Conservation (phyloP, 78 protist genomes). For the Tieghemostelium lacteum region DNA sequence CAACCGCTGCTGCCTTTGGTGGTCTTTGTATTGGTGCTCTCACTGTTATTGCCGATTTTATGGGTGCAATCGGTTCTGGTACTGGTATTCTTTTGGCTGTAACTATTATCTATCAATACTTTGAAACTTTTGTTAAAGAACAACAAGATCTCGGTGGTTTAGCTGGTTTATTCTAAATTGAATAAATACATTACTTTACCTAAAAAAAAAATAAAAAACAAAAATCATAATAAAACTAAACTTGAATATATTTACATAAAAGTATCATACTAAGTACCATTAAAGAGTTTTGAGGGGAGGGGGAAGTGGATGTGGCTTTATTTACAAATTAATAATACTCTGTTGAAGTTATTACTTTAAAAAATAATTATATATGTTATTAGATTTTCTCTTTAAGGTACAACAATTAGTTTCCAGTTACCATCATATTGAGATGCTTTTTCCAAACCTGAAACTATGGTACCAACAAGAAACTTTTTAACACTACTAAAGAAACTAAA, state of each 20-base stretch:
- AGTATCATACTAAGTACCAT: not conserved
- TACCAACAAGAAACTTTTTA: constrained; percentile 29
- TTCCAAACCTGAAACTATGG: constrained; percentile 37
- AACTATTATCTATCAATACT: constrained; percentile 98
- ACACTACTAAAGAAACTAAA: constrained; percentile 34
- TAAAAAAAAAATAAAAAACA: constrained; percentile 1
- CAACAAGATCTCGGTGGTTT: constrained; percentile 80
- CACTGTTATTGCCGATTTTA: constrained; percentile 98
- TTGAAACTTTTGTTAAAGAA: constrained; percentile 97
- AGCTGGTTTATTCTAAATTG: constrained; percentile 58
- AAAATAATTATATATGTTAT: no score
- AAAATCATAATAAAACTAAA: not conserved
- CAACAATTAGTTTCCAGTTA: constrained; percentile 22
- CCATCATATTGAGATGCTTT: not conserved
- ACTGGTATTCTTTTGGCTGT: constrained; percentile 99
- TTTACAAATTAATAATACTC: no score
- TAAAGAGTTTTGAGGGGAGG: no score
- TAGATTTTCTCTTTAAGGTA: not conserved
- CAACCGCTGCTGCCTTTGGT: constrained; percentile 99
- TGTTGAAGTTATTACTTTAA: no score
- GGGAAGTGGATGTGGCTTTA: no score
- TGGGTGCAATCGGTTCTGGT: constrained; percentile 98
- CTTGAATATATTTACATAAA: no score
- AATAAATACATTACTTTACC: not conserved
- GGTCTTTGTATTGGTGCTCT: constrained; percentile 99